Evolutionary conservation across 805 yeast species (phyloP), one percentile per base, ranked within the genome.

Genomic region (Torulaspora indica): DNA sequence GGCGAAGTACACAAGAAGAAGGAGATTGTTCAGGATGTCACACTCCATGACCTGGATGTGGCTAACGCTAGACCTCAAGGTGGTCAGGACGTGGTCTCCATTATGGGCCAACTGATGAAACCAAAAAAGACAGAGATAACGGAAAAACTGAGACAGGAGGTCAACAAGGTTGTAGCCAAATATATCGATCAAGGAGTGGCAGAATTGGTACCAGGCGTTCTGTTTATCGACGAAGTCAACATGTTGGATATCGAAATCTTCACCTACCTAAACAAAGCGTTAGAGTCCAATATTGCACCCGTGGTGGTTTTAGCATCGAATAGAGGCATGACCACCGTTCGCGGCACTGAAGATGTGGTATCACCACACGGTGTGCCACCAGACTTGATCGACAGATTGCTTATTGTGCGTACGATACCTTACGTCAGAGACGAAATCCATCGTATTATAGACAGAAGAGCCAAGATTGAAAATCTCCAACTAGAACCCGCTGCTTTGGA

Each of bases 171-270:
- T 36, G 98, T 91, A 29, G 83, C 87, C 57, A 89, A 89, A 67
- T 93, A 95, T 73, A 91, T 91, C 47, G 96, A 91, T 67, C 97
- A 93, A 71, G 98, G 98, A 48, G 86, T 91, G 42, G 99, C 99
- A 9, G 98, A 91, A 69, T 76, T 93, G 38, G 86, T 93, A 46
- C 99, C 99, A 1, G 99, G 99, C 58, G 99, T 93, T 18, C 73
- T 93, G 57, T 93, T 93, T 68, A 93, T 93, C 56, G 99, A 93
- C 69, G 99, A 93, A 71, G 98, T 90, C 35, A 95, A 93, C 71
- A 93, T 93, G 98, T 75, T 93, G 57, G 98, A 93, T 64, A 83
- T 93, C 51, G 99, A 93, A 73, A 87, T 95, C 64, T 93, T 93
- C 72, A 87, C 98, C 9, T 93, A 86, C 66, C 73, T 93, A 59